Evolutionary conservation across 768 basidiomycete genomes (phyloP), one percentile per base, ranked within the genome.

Genomic region (Sistotremastrum suecicum): DNA sequence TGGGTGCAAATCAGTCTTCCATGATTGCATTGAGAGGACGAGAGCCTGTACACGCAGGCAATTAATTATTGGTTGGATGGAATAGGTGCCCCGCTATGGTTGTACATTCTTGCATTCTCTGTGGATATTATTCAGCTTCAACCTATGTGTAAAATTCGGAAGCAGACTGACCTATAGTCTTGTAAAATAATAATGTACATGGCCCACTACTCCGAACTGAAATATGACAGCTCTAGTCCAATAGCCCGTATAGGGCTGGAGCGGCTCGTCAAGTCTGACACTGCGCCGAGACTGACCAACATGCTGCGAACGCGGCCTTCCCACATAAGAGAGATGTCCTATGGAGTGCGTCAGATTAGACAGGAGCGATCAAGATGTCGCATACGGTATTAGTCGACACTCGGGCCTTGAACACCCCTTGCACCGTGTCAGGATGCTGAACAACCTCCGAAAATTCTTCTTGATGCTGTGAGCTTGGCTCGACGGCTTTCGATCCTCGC

Each of bases 301-400:
- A 91, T 80, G 54, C 90, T 89, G 44, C 81, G 76, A 54, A 98
- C 61, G 20, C 92, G 78, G 9, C 92, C 90, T 65, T 95, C 89
- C 86, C 94, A 98, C 60, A 95, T 75, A 37, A 98, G 58, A 4
- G 92, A 83, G 12, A 97, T 70, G 50, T 90, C 83, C 91, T 91
- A 48, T 30, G 51, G 28, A 6, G 42, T 10, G 20, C n/a, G 30
- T 32, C 33, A 39, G 37, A 44, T 35, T 8, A 45, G 41, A 50
- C 31, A 48, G 33, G 42, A 35, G 45, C 37, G 20, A 32, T 44
- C 5, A 37, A 36, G 12, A 42, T 33, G 12, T 34, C 28, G 63
- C 84, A 49, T 50, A 91, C 91, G 52, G 87, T 84, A 47, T 81
- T 89, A 0, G 92, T 92, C 0, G 91, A 92, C 28, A 87, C 77